Percentiles rank a stretch among this genome's conserved stretches.
Evolutionary conservation across 2,329 filamentous ascomycete genomes (phyloP).

Genomic region (Xylariaceae sp.): DNA sequence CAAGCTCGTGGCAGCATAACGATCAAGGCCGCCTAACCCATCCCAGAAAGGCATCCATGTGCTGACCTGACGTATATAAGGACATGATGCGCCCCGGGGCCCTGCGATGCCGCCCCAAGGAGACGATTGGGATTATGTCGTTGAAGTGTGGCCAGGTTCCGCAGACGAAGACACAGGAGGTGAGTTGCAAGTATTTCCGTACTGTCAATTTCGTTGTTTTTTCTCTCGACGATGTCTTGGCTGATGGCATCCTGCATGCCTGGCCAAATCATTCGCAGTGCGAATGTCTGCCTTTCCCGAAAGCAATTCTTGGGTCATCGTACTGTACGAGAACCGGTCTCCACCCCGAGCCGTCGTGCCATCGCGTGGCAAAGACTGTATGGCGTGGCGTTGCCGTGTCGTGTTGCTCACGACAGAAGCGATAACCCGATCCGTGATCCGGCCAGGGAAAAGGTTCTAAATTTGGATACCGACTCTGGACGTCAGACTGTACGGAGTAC

Average conservation of each 20-base stretch:
- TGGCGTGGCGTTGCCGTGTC: neutral
- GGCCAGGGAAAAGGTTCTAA: constrained; percentile 12
- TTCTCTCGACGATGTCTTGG: neutral
- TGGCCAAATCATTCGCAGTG: neutral
- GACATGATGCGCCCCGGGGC: neutral
- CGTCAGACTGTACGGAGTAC: too few relatives aligned
- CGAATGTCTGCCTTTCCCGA: constrained; percentile 8
- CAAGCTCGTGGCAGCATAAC: constrained; percentile 5
- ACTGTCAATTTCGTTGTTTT: neutral
- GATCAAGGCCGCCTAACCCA: constrained; percentile 10
- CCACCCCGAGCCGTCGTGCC: neutral
- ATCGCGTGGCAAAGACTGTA: constrained; percentile 13
- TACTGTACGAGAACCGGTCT: neutral
- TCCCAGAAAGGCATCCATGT: neutral
- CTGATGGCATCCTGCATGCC: neutral
- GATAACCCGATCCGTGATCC: neutral
- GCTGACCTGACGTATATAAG: constrained; percentile 18
- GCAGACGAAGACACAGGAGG: constrained; percentile 15
- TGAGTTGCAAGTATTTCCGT: constrained; percentile 14
- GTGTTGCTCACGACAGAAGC: constrained; percentile 11
- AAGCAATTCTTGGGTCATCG: neutral
- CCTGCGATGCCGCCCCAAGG: neutral
- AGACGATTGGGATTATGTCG: constrained; percentile 26
- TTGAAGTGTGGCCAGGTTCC: constrained; percentile 27
- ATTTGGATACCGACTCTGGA: constrained; percentile 4